Base-by-base conservation (phyloP, 2,329 filamentous ascomycete species). In the Colletotrichum euphorbiae region DNA sequence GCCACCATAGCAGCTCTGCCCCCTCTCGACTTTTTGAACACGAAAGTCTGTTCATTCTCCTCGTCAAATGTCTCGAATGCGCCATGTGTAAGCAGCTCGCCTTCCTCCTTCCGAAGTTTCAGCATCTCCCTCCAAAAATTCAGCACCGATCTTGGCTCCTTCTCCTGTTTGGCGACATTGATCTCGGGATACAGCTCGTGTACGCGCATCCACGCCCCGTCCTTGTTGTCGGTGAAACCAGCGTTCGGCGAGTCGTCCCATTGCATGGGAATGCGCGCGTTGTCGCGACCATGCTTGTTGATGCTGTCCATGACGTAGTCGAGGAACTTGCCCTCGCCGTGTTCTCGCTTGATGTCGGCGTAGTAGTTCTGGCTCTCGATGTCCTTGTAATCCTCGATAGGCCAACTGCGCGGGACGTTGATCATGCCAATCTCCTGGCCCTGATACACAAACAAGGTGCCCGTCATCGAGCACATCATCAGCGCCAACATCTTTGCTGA, bases 211-310 rank as follows among this genome's bases (percentile, higher is more conserved):
- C 89, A 91, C 33, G 73, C 72, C 8, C 71, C 74, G 3, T 56
- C 24, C 17, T 54, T 64, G 0, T 79, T 71, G 62, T 79, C 77
- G 6, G 88, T 89, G 79, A 92, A 92, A 2, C 90, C 90, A 0
- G 87, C 88, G 70, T 89, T 83, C 1, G 80, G 75, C 0, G 79
- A 78, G 0, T 76, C 81, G 62, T 83, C 83, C 90, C 90, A 93
- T 70, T 90, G 89, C 80, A 93, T 87, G 0, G 90, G 90, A 3
- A 88, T 84, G n/a, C 90, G 83, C 8, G 89, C 84, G 73, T 93
- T 87, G 74, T 93, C 90, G 36, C 89, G 81, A 6, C 85, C 89
- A 33, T 91, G 84, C 67, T 84, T 81, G 70, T 89, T 85, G 58
- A 92, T 79, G 43, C 86, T 81, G 8, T 80, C 76, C 72, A 84